These are phyloP conservation scores for Notholithocarpus densiflorus DNA, from an alignment of 306 rosid species.

Conservation along the genomic window DNA sequence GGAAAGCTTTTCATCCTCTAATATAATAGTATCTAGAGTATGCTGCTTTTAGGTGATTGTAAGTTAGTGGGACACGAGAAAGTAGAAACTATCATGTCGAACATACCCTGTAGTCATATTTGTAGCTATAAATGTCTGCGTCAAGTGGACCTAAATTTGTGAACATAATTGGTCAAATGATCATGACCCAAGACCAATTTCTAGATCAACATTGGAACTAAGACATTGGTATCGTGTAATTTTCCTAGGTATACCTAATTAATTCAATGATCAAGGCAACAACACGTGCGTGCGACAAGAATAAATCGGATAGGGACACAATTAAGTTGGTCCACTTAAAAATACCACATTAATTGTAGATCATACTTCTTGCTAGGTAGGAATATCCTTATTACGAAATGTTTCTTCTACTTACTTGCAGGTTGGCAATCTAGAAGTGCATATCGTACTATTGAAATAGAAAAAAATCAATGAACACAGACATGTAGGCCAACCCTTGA, in stretches of 20 bases:
- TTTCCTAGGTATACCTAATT: conserved; percentile 24
- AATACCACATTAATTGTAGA: background rate
- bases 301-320: background rate
- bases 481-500: background rate
- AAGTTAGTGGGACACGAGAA: background rate
- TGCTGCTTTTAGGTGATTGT: conserved; percentile 3
- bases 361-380: too few relatives aligned
- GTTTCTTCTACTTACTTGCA: background rate
- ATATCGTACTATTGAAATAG: background rate
- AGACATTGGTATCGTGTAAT: conserved; percentile 30
- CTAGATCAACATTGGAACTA: conserved; percentile 6
- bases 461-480: too few relatives aligned
- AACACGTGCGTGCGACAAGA: conserved; percentile 12
- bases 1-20: background rate
- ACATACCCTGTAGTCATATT: background rate
- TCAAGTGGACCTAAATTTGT: conserved; percentile 25
- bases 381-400: background rate
- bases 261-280: conserved; percentile 5
- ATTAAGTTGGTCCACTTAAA: background rate
- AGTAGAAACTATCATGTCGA: background rate
- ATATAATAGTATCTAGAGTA: background rate
- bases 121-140: background rate
- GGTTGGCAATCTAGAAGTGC: background rate
- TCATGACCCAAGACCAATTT: conserved; percentile 28
- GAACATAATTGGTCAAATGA: conserved; percentile 21